These are phyloP conservation scores for Phaseolus coccineus DNA, from an alignment of 331 rosid genomes.

Conservation along the genomic window DNA sequence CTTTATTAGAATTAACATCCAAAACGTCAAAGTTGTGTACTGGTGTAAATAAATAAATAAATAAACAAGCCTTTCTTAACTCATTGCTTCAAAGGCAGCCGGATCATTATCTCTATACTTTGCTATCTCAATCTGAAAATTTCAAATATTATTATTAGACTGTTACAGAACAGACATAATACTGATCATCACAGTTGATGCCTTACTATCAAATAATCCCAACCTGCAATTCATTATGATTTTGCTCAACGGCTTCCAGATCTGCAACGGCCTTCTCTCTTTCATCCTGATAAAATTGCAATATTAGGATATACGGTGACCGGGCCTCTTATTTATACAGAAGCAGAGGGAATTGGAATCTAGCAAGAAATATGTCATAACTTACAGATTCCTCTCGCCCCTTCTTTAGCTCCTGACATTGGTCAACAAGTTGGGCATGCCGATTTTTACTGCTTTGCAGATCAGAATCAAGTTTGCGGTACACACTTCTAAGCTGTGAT, in stretches of 20 bases:
- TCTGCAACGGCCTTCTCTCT: slow-evolving; percentile 82
- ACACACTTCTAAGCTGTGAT: slow-evolving; percentile 81
- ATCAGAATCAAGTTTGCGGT: slow-evolving; percentile 80
- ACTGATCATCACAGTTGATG: slow-evolving; percentile 24
- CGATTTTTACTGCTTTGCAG: slow-evolving; percentile 70
- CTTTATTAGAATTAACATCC: slow-evolving; percentile 22
- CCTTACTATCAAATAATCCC: slow-evolving; percentile 33
- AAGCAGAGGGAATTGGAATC: slow-evolving; percentile 34
- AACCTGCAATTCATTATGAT: slow-evolving; percentile 81
- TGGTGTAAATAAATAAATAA: slow-evolving; percentile 34
- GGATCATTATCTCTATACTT: slow-evolving; percentile 95
- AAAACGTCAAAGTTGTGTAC: slow-evolving; percentile 14
- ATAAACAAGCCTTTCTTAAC: slow-evolving; percentile 55
- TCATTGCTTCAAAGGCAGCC: slow-evolving; percentile 91
- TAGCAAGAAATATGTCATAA: slow-evolving; percentile 31
- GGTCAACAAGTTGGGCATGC: slow-evolving; percentile 69
- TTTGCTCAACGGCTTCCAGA: slow-evolving; percentile 73
- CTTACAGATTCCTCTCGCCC: slow-evolving; percentile 97
- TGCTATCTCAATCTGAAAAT: slow-evolving; percentile 75
- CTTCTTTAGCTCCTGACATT: slow-evolving; percentile 69
- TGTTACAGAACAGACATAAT: slow-evolving; percentile 30
- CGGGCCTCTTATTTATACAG: slow-evolving; percentile 2
- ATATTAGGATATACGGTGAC: slow-evolving; percentile 35
- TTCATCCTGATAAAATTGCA: slow-evolving; percentile 64
- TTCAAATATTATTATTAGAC: slow-evolving; percentile 22